Conservation (phyloP, 176 grass and related monocot species). For the Hordeum marinum region DNA sequence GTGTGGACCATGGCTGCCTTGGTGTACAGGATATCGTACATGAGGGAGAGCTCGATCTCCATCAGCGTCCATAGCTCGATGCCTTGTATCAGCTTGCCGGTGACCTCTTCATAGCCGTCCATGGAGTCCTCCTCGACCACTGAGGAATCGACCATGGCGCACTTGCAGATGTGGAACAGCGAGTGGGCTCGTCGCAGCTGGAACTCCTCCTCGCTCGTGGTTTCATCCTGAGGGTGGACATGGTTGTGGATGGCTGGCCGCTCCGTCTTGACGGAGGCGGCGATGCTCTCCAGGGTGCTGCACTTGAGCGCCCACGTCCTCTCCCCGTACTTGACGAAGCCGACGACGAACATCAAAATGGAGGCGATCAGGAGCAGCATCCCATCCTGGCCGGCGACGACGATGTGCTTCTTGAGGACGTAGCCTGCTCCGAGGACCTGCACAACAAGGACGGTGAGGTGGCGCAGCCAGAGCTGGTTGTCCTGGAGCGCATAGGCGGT, state of each 20-base stretch:
- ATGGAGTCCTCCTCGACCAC: neutral
- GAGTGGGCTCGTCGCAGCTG: neutral
- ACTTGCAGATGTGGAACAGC: neutral
- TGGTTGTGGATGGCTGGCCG: neutral
- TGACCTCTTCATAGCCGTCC: neutral
- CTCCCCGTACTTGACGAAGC: neutral
- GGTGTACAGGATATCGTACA: neutral
- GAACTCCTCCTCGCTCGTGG: neutral
- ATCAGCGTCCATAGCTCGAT: neutral
- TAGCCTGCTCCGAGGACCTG: neutral
- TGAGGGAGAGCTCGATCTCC: neutral
- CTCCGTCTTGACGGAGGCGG: neutral
- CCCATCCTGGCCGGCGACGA: rapidly evolving
- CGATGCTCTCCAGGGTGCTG: neutral
- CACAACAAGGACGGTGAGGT: neutral
- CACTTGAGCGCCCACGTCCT: neutral
- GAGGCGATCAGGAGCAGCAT: neutral
- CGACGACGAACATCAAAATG: neutral
- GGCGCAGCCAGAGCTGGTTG: slow-evolving; percentile 1
- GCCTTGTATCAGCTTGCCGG: neutral
- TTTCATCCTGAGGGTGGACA: neutral
- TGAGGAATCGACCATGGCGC: neutral
- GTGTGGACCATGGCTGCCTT: neutral
- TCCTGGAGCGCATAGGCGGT: neutral
- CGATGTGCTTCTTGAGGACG: neutral